Base-by-base conservation (phyloP, 768 basidiomycete species). In the Suillus occidentalis region DNA sequence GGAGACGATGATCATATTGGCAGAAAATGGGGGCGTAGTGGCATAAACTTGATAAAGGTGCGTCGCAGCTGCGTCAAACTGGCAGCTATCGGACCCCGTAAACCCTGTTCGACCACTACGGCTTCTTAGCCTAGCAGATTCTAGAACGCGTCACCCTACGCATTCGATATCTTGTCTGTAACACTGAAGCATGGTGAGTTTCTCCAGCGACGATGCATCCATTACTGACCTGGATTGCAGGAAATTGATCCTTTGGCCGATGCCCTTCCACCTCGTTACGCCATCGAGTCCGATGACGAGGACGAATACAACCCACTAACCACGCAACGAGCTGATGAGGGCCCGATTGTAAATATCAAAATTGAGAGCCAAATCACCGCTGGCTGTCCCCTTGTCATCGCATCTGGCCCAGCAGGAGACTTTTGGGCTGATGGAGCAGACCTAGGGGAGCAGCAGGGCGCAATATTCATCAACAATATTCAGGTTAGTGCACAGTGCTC, bases 241-340 rank as follows among this genome's bases (percentile, higher is more conserved):
- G 83, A 87, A 66, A 65, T 79, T 31, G 82, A 89, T 70, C 85
- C 87, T 1, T 78, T 88, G 22, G 81, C 81, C 64, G 87, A 89
- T 69, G 77, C 78, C 58, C 76, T 78, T 4, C 86, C 88, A 2
- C 85, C 88, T 42, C 82, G 88, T 62, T 81, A 89, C 66, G 84
- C 84, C 43, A 75, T 89, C 58, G 88, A 89, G 69, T 88, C 87
- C 5, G 88, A 89, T 65, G 87, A 88, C n/a, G 87, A 87, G 65
- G 88, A 89, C 60, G 87, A 89, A 69, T 79, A 80, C 66, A 83
- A 84, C 61, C 84, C 84, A 16, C 72, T 81, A 3, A 69, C 72
- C 4, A 34, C 55, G 31, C 50, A 57, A n/a, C 25, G 18, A 22
- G 52, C 68, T 60, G 64, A 69, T 65, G 67, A 53, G 14, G 67